A percentile compares a stretch with the other conserved stretches of the same genome.
phyloP scores from a whole-genome alignment of 352 stramenopile species.

The Pythium dissotocum region DNA sequence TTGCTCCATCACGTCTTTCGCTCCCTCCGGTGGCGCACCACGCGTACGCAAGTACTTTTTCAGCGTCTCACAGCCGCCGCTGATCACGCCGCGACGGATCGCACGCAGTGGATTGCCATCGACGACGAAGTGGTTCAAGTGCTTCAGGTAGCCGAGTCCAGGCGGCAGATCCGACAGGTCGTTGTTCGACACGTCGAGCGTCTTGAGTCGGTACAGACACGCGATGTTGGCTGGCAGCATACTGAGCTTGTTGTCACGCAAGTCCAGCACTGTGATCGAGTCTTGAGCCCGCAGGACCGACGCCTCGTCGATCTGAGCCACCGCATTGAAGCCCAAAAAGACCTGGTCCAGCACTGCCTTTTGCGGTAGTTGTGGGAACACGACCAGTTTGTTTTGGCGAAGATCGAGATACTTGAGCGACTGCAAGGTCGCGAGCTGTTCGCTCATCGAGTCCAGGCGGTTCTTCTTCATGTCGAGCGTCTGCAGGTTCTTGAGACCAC shows the following conservation, averaged over 20 bases:
- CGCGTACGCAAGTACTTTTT: conserved; percentile 85
- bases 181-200: conserved; percentile 82
- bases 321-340: conserved; percentile 76
- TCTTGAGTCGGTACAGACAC: conserved; percentile 69
- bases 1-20: conserved; percentile 62
- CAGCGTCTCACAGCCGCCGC: conserved; percentile 65
- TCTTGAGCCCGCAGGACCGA: conserved; percentile 66
- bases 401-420: conserved; percentile 73
- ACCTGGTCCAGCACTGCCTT: conserved; percentile 67
- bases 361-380: conserved; percentile 65
- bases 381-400: conserved; percentile 61
- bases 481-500: conserved; percentile 48
- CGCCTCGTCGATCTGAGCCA: conserved; percentile 53
- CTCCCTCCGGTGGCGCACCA: conserved; percentile 49
- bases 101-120: conserved; percentile 76
- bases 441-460: conserved; percentile 43
- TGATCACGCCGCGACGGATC: conserved; percentile 68
- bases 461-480: conserved; percentile 84
- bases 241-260: conserved; percentile 81
- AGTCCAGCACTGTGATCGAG: conserved; percentile 71
- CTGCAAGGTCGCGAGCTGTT: conserved; percentile 42
- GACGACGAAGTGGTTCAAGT: conserved; percentile 74
- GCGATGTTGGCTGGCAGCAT: conserved; percentile 53
- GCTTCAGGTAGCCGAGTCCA: conserved; percentile 74
- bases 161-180: conserved; percentile 74